phyloP scores from a whole-genome alignment of 2,329 filamentous ascomycete genomes.

The Botrytis hyacinthi region DNA sequence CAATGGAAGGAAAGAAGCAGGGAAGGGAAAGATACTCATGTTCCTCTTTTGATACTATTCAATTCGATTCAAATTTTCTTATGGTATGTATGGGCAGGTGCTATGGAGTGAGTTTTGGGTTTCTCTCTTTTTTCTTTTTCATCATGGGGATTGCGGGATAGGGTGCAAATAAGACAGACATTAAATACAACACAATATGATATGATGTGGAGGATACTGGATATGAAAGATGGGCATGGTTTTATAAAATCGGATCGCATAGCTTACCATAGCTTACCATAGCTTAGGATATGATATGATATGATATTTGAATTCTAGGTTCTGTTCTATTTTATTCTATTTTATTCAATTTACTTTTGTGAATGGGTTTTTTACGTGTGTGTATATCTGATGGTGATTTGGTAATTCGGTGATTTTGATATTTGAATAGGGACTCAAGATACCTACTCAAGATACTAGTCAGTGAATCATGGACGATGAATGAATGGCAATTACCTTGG shows the following conservation, averaged over 20 bases:
- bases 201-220: not conserved
- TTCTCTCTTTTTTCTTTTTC: not conserved
- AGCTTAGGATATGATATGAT: not conserved
- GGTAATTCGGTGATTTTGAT: too few species aligned
- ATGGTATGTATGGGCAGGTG: not conserved
- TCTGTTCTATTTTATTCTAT: not conserved
- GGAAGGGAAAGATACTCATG: not conserved
- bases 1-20: not conserved
- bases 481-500: too few species aligned
- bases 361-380: not conserved
- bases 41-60: not conserved
- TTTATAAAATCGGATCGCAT: not conserved
- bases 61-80: not conserved
- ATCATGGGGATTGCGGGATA: not conserved
- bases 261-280: too few species aligned
- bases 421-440: too few species aligned
- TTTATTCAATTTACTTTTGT: not conserved
- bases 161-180: not conserved
- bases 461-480: too few species aligned
- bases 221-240: not conserved
- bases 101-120: not conserved
- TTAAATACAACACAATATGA: not conserved
- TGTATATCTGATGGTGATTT: too few species aligned
- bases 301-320: not conserved
- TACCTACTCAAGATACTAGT: too few species aligned